Conservation (phyloP, 2,329 filamentous ascomycete genomes). For the Epichloe hybrida region DNA sequence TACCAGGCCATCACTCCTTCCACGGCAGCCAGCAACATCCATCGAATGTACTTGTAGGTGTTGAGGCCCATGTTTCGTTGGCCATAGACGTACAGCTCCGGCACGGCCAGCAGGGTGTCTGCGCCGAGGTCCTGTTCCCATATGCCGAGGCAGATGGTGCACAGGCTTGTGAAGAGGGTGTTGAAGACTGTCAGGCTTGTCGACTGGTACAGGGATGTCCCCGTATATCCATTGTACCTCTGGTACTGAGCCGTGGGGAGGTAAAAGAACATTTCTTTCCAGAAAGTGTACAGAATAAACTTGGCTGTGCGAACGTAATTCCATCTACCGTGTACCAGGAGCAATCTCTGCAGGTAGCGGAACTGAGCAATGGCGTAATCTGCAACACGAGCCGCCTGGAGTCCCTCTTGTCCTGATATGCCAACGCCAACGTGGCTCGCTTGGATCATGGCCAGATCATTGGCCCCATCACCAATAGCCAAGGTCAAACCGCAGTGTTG, state of each 20-base stretch:
- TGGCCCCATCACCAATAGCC: slow-evolving; percentile 86
- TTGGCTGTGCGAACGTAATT: slow-evolving; percentile 82
- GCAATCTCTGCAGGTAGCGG: slow-evolving; percentile 68
- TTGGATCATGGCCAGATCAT: slow-evolving; percentile 93
- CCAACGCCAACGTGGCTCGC: slow-evolving; percentile 75
- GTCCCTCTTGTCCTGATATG: slow-evolving; percentile 81
- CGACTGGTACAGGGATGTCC: slow-evolving; percentile 79
- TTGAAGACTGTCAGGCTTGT: slow-evolving; percentile 88
- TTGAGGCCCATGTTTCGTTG: slow-evolving; percentile 64
- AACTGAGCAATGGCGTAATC: slow-evolving; percentile 92
- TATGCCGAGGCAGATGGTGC: slow-evolving; percentile 78
- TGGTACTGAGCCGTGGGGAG: slow-evolving; percentile 76
- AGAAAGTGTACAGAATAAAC: slow-evolving; percentile 83
- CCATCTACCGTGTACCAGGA: slow-evolving; percentile 80
- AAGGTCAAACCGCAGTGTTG: slow-evolving; percentile 54
- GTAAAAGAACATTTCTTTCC: slow-evolving; percentile 79
- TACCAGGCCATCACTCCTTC: slow-evolving; percentile 68
- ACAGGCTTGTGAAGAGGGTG: slow-evolving; percentile 80
- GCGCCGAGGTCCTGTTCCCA: slow-evolving; percentile 82
- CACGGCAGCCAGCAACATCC: slow-evolving; percentile 62
- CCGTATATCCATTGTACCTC: slow-evolving; percentile 72
- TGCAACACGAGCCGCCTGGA: slow-evolving; percentile 79
- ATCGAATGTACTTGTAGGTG: slow-evolving; percentile 55
- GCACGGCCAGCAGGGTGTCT: slow-evolving; percentile 78
- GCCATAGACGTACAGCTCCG: slow-evolving; percentile 77